Base-by-base conservation (phyloP, 1,284 basidiomycete genomes). In the Apiotrichum veenhuisii region DNA sequence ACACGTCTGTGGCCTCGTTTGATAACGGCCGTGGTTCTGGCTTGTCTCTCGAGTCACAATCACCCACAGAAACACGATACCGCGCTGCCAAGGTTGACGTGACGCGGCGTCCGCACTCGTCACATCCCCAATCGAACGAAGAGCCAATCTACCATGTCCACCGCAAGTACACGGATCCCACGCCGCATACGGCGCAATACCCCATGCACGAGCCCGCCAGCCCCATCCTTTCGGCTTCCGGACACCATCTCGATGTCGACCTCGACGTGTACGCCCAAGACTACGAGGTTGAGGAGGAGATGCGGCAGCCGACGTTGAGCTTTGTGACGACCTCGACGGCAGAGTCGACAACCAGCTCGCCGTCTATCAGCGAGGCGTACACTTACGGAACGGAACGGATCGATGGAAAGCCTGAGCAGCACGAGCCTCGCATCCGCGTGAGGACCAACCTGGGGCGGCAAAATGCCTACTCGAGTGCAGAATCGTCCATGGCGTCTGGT, bases 381-480 rank as follows among this genome's bases (percentile, higher is more conserved):
- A 65, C 66, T 4, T 68, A 64, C 52, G 62, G 57, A 38, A 46
- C 64, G 17, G 65, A 66, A 20, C 45, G 57, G 34, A 30, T 51
- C 5, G 65, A 66, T 15, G 62, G 43, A 15, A 71, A 71, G 56
- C 52, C 49, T 9, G 58, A 61, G 14, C 54, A 51, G 25, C 59
- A 54, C 45, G 71, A 71, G 55, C 66, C 67, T 17, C 60, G 67
- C 37, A 68, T 72, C 45, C 59, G 67, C 17, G 53, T 72, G 47
- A 43, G 73, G 26, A 59, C 64, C 17, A 70, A 64, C 18, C 46
- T 68, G 15, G 72, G 73, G 26, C 63, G 72, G n/a, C 59, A 66
- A 20, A 68, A 65, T 43, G 69, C 70, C 18, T 75, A 75, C 55
- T 74, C 71, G 1, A 73, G 71, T 9, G 72, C 73, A n/a, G 73